Percentiles rank a stretch among this genome's conserved stretches.
These are phyloP conservation scores for Brassica rapa DNA, from an alignment of 345 rosid genomes.

Conservation along the genomic window DNA sequence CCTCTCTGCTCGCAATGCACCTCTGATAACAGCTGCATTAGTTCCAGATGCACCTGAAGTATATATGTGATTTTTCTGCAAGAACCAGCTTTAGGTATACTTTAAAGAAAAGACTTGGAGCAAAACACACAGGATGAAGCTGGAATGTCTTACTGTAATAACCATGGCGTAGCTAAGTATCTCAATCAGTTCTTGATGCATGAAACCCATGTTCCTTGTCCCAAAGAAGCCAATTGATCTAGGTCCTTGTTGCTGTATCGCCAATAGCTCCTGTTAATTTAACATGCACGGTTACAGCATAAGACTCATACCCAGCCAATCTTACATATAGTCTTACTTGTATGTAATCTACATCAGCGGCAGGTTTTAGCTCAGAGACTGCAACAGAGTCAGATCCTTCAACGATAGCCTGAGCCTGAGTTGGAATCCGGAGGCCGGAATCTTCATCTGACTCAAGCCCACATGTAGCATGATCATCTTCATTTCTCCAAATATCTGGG, in stretches of 20 bases:
- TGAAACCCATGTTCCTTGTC: constrained; percentile 95
- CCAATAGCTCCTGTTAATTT: constrained; percentile 73
- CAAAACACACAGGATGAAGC: constrained; percentile 5
- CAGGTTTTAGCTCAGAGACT: constrained; percentile 68
- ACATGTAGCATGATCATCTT: constrained; percentile 49
- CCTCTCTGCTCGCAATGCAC: constrained; percentile 94
- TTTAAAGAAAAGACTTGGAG: not conserved
- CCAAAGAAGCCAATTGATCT: constrained; percentile 96
- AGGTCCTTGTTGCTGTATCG: constrained; percentile 99
- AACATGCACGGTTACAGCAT: constrained; percentile 18
- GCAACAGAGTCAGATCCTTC: constrained; percentile 75
- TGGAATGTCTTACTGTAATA: constrained; percentile 72
- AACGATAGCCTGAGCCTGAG: constrained; percentile 73
- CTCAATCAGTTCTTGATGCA: constrained; percentile 98
- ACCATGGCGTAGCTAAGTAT: constrained; percentile 99
- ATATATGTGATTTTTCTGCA: not conserved
- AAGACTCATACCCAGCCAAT: not conserved
- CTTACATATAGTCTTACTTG: constrained; percentile 52
- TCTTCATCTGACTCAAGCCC: constrained; percentile 70
- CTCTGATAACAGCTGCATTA: constrained; percentile 94
- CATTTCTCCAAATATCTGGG: constrained; percentile 40
- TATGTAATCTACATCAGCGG: constrained; percentile 84
- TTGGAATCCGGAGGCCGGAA: constrained; percentile 51
- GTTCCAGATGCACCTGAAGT: not conserved
- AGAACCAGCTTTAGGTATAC: constrained; percentile 5